These are phyloP conservation scores for Endoconidiophora laricicola DNA, from an alignment of 2,329 filamentous ascomycete genomes.

Conservation along the genomic window DNA sequence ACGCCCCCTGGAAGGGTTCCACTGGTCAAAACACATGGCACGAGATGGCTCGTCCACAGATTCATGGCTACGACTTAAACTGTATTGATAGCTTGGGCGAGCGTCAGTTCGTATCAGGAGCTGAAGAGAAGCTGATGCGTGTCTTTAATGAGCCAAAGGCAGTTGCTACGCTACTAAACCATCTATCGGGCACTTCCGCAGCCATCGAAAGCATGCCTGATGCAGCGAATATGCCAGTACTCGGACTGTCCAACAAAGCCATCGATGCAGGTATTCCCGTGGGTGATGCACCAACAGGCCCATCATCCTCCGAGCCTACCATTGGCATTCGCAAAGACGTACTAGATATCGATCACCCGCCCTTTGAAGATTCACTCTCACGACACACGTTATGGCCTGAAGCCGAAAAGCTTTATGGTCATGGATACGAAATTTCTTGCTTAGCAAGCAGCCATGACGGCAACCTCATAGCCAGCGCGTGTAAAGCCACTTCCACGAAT, in stretches of 20 bases:
- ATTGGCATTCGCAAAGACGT: constrained; percentile 41
- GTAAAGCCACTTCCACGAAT: constrained; percentile 79
- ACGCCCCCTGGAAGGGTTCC: constrained; percentile 54
- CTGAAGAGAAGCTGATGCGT: constrained; percentile 93
- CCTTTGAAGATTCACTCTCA: constrained; percentile 76
- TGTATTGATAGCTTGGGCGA: constrained; percentile 65
- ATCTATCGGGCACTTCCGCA: constrained; percentile 37
- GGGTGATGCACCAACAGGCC: constrained; percentile 33
- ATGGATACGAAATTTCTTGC: constrained; percentile 91
- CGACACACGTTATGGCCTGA: constrained; percentile 92
- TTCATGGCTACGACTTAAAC: constrained; percentile 95
- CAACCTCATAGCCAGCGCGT: constrained; percentile 70
- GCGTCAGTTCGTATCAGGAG: constrained; percentile 76
- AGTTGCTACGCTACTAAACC: constrained; percentile 56
- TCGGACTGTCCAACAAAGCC: constrained; percentile 92
- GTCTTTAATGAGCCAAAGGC: constrained; percentile 83
- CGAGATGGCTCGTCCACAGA: constrained; percentile 88
- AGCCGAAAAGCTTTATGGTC: constrained; percentile 88
- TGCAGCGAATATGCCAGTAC: constrained; percentile 83
- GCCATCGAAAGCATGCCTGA: constrained; percentile 47
- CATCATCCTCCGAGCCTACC: constrained; percentile 30
- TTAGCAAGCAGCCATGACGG: constrained; percentile 64
- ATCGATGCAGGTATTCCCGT: constrained; percentile 30
- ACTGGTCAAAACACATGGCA: constrained; percentile 53
- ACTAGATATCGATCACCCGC: constrained; percentile 54